Evolutionary conservation across 1,284 basidiomycete genomes (phyloP).

Genomic region (Marasmius tenuissimus): DNA sequence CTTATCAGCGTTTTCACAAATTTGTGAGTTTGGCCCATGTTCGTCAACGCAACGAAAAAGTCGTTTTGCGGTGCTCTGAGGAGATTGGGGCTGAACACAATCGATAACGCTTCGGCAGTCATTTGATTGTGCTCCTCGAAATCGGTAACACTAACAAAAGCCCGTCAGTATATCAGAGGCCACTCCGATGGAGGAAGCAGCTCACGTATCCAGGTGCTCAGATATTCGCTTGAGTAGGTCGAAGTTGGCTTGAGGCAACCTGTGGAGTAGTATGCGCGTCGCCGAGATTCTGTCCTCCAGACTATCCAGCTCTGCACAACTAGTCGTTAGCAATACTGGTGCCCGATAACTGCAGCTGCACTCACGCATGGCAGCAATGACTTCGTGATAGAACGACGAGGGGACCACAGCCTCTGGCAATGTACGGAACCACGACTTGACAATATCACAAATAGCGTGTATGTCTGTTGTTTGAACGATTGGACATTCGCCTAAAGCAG

Average conservation of each 20-base stretch:
- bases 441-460: slow-evolving; percentile 76
- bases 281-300: slow-evolving; percentile 64
- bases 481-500: slow-evolving; percentile 52
- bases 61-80: slow-evolving; percentile 71
- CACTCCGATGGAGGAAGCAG: slow-evolving; percentile 11
- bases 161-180: slow-evolving; percentile 9
- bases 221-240: slow-evolving; percentile 72
- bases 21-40: slow-evolving; percentile 75
- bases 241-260: slow-evolving; percentile 70
- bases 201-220: slow-evolving; percentile 80
- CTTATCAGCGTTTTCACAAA: slow-evolving; percentile 78
- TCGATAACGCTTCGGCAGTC: slow-evolving; percentile 79
- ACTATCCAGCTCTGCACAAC: slow-evolving; percentile 55
- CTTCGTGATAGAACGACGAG: slow-evolving; percentile 59
- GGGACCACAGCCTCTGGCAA: slow-evolving; percentile 80
- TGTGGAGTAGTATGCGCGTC: slow-evolving; percentile 66
- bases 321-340: slow-evolving; percentile 11
- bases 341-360: slow-evolving; percentile 10
- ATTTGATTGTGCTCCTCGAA: slow-evolving; percentile 85
- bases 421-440: slow-evolving; percentile 82
- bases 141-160: slow-evolving; percentile 67
- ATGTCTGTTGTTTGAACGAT: slow-evolving; percentile 65
- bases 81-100: slow-evolving; percentile 81
- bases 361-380: slow-evolving; percentile 72
- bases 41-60: slow-evolving; percentile 70